Evolutionary conservation across 768 basidiomycete genomes (phyloP), one percentile per base, ranked within the genome.

Genomic region (Lactifluus piperatus): DNA sequence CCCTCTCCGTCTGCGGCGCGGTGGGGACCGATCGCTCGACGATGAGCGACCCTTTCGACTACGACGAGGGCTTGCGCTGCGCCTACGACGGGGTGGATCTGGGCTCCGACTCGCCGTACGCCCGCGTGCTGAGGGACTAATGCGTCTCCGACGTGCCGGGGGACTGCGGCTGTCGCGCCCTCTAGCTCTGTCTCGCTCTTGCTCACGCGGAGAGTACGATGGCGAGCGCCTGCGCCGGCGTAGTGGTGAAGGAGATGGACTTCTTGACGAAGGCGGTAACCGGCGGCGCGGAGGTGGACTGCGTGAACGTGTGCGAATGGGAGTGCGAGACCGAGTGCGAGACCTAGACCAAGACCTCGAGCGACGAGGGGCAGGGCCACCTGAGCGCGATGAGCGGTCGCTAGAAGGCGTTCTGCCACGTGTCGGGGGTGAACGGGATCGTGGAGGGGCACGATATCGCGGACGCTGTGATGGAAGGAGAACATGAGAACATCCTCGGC

Each of bases 81-180:
- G 75, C 44, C 79, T 77, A 44, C 80, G 45, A 69, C 67, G 58
- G 73, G 71, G 29, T 64, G 52, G 34, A 71, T 74, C 11, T 74
- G 78, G 36, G 60, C 63, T 62, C 20, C 61, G 57, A 54, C 64
- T 63, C 24, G 77, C 75, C 44, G 75, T 77, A 24, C 62, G 65
- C n/a, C 69, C 66, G 26, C 66, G 62, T 6, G 64, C 63, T 6
- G 54, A 55, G 2, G 57, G 37, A 50, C 68, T 70, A 14, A 68
- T 48, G 24, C 72, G 66, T 32, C 73, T 69, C 22, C 70, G 65
- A 10, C 71, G 68, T 11, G 70, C 62, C 22, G 74, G 81, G 0
- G 83, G 86, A 66, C 82, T 84, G 47, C 81, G 80, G 60, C 80
- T 82, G 62, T 76, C 76, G 27, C 68, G 57, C 5, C 52, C 55